Percentiles rank a stretch among this genome's conserved stretches.
phyloP scores from a whole-genome alignment of 2,329 filamentous ascomycete genomes.

The Penicillium sumatraense region DNA sequence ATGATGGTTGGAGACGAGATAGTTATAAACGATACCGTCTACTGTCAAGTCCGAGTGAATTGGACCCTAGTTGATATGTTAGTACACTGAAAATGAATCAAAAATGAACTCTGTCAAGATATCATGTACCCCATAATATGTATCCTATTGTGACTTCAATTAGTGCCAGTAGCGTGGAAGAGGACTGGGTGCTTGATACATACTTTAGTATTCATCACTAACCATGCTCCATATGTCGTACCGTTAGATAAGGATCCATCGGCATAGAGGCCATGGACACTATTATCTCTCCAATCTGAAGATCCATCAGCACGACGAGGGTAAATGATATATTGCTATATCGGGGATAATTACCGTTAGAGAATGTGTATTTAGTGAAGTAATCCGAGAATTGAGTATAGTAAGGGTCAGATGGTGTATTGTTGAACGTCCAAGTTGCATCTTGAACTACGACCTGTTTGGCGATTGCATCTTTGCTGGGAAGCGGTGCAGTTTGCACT shows the following conservation, averaged over 20 bases:
- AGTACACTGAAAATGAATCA: not conserved
- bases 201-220: slow-evolving; percentile 68
- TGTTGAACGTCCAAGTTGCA: slow-evolving; percentile 65
- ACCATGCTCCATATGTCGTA: slow-evolving; percentile 63
- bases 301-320: too few relatives aligned
- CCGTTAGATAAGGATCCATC: slow-evolving; percentile 57
- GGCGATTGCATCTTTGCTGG: slow-evolving; percentile 40
- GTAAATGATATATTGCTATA: not conserved
- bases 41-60: slow-evolving; percentile 67
- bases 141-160: slow-evolving; percentile 35
- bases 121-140: slow-evolving; percentile 32
- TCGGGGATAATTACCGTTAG: slow-evolving; percentile 44
- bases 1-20: slow-evolving; percentile 67
- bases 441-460: slow-evolving; percentile 63
- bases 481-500: slow-evolving; percentile 58
- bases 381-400: slow-evolving; percentile 62
- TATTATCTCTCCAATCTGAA: slow-evolving; percentile 59
- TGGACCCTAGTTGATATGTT: slow-evolving; percentile 49
- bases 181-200: too few relatives aligned
- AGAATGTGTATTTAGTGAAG: slow-evolving; percentile 70
- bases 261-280: slow-evolving; percentile 60
- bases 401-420: slow-evolving; percentile 60
- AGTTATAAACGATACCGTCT: slow-evolving; percentile 70
- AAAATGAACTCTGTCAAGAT: not conserved
- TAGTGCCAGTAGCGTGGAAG: too few relatives aligned